Conservation (phyloP, 2,329 filamentous ascomycete genomes). For the Aspergillus amoenus region DNA sequence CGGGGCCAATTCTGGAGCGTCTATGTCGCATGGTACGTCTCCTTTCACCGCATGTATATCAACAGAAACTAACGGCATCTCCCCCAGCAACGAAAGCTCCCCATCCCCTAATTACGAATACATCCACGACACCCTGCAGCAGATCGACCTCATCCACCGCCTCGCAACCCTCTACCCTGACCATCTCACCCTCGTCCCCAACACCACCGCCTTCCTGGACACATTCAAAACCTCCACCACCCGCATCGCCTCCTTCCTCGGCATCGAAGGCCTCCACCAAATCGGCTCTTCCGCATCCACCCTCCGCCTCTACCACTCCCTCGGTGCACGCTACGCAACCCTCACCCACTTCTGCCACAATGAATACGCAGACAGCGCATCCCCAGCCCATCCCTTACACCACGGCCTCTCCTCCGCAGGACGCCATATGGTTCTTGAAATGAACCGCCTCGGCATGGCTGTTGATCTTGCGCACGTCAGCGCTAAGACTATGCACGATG, state of each 20-base stretch:
- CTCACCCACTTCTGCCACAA: conserved; percentile 95
- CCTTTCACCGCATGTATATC: not conserved
- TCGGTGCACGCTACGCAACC: conserved; percentile 85
- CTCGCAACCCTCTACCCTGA: conserved; percentile 17
- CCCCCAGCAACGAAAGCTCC: not conserved
- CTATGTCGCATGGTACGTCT: conserved; percentile 54
- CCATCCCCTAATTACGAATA: conserved; percentile 1
- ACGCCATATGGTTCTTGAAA: conserved; percentile 70
- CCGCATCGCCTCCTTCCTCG: conserved; percentile 74
- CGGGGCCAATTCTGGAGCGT: conserved; percentile 95
- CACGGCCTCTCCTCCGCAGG: conserved; percentile 72
- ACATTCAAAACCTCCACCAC: conserved; percentile 59
- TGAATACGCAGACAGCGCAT: conserved; percentile 79
- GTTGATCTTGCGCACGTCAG: conserved; percentile 81
- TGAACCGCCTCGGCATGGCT: conserved; percentile 95
- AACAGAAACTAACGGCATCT: not conserved
- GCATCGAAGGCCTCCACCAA: conserved; percentile 86
- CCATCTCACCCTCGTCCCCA: conserved; percentile 2
- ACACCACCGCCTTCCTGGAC: conserved; percentile 26
- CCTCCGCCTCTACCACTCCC: conserved; percentile 69
- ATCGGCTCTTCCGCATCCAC: conserved; percentile 74
- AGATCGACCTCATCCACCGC: conserved; percentile 37
- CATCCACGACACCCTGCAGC: conserved; percentile 30
- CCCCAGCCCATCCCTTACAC: conserved; percentile 44
- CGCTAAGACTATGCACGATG: conserved; percentile 80